Evolutionary conservation across 352 stramenopile genomes (phyloP).

Genomic region (Globisporangium irregulare): DNA sequence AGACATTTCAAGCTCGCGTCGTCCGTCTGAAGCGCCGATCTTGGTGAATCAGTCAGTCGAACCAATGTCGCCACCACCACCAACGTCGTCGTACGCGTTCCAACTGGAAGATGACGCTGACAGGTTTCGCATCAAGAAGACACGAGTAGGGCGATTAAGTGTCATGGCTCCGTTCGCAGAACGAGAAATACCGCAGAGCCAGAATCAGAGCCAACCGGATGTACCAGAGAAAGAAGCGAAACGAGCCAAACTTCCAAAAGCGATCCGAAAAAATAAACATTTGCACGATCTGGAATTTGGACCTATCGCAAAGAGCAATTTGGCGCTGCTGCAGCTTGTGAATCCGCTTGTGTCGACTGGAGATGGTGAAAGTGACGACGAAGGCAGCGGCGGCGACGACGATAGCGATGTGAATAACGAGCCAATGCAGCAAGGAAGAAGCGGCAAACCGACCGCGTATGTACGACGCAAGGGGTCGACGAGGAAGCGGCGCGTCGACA

Average conservation of each 20-base stretch:
- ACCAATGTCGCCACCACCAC: background rate
- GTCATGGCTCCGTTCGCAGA: slow-evolving; percentile 17
- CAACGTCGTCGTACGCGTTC: background rate
- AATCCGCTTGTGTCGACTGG: slow-evolving; percentile 8
- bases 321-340: slow-evolving; percentile 12
- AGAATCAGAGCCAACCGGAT: background rate
- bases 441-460: background rate
- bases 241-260: background rate
- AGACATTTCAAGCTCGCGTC: background rate
- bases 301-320: background rate
- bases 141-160: slow-evolving; percentile 10
- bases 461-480: background rate
- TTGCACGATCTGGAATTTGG: slow-evolving; percentile 15
- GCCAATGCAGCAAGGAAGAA: background rate
- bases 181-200: background rate
- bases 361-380: background rate
- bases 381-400: background rate
- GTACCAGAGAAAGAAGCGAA: background rate
- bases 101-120: slow-evolving; percentile 1
- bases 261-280: background rate
- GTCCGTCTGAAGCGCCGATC: background rate
- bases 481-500: slow-evolving; percentile 16
- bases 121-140: slow-evolving; percentile 18
- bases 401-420: background rate
- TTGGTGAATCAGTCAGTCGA: background rate